Base-by-base conservation (phyloP, 352 stramenopile genomes). In the Phytopythium delawarense region DNA sequence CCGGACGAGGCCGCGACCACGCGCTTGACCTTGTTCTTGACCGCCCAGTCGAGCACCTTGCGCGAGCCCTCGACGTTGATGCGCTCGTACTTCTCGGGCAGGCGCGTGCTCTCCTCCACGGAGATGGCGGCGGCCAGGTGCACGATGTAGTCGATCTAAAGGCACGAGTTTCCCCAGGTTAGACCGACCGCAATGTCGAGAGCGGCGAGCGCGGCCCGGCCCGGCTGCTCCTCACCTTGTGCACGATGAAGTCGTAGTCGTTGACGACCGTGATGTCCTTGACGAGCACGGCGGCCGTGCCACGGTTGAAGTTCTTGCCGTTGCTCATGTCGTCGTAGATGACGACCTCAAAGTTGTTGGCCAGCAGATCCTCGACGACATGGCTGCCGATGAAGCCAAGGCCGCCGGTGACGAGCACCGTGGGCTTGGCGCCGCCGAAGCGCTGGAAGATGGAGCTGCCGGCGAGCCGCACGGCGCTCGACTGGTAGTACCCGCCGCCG, bases 51-150 rank as follows among this genome's bases (percentile, higher is more conserved):
- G 2, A 94, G 71, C 57, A 94, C 80, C 62, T 94, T 91, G 49
- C 78, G 81, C 40, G 83, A 92, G 20, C 85, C 85, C 65, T 89
- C 85, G 28, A 92, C 72, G 66, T 94, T 94, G 64, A 92, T 89
- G 32, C 83, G 81, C 61, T 91, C 80, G 67, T 94, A 94, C 65
- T 94, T 94, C 55, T 93, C 86, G 3, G 84, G 84, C 21, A 91
- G 63, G 16, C 82, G 81, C 50, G 84, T 92, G 63, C 86, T 94
- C 57, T 94, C 86, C 67, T 92, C 86, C 11, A 94, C 86, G 13
- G 86, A 94, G 50, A 94, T 93, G 12, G 86, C 86, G 34, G 86
- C 86, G 11, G 86, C 86, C 25, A 94, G 62, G 68, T 94, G 86
- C 39, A 94, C 81, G 35, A 94, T 74, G 64, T 92, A 92, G 62